Evolutionary conservation across 805 yeast genomes (phyloP).

Genomic region (Wickerhamomyces ciferrii): DNA sequence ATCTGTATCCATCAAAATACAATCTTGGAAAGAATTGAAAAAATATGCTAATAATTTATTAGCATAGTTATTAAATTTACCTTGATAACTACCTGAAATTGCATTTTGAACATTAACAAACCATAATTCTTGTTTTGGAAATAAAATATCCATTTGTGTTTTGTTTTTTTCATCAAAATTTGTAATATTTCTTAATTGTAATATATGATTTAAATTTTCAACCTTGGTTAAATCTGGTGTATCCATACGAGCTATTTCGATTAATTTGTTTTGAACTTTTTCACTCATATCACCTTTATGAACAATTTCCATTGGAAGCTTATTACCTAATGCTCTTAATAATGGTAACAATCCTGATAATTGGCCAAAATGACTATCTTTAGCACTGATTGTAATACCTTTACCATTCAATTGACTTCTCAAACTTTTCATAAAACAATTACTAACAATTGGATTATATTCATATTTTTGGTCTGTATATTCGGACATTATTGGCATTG

Average conservation of each 20-base stretch:
- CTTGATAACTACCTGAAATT: conserved; percentile 11
- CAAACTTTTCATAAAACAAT: conserved; percentile 22
- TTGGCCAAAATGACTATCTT: conserved; percentile 23
- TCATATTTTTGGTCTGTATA: conserved; percentile 12
- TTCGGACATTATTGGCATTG: conserved; percentile 13
- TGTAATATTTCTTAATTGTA: conserved; percentile 2
- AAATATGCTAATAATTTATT: conserved; percentile 43
- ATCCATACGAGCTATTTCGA: conserved; percentile 25
- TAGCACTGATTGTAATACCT: conserved; percentile 27
- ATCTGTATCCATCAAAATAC: conserved; percentile 48
- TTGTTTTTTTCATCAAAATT: background rate
- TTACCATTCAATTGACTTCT: conserved; percentile 26
- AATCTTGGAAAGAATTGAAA: conserved; percentile 44
- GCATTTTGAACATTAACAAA: conserved; percentile 27
- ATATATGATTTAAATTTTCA: conserved; percentile 5
- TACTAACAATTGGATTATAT: conserved; percentile 15
- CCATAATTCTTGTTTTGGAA: conserved; percentile 33
- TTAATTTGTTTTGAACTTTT: conserved; percentile 25
- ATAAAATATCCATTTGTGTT: conserved; percentile 8
- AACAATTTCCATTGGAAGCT: conserved; percentile 36
- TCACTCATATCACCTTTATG: conserved; percentile 28
- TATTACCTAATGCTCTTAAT: conserved; percentile 28
- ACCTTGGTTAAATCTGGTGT: conserved; percentile 6
- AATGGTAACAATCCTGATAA: conserved; percentile 33
- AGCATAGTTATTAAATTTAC: conserved; percentile 32